phyloP scores from a whole-genome alignment of 1,284 basidiomycete genomes.

The Neolentinus lepideus region DNA sequence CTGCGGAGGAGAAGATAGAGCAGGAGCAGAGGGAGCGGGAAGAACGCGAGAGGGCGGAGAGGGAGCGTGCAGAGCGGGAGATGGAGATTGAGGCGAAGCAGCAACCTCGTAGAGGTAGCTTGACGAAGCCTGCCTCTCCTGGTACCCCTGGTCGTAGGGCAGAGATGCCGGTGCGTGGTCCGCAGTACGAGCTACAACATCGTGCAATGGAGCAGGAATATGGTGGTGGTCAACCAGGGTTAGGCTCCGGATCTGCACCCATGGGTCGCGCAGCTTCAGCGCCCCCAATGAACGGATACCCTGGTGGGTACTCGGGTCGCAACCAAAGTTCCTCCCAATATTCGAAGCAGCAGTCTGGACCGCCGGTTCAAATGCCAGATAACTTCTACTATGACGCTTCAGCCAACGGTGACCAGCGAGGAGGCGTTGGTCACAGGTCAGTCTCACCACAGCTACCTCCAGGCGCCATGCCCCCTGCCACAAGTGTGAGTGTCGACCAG shows the following conservation, averaged over 20 bases:
- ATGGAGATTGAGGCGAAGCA: conserved; percentile 39
- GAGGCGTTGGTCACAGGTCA: conserved; percentile 8
- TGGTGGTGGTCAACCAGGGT: conserved; percentile 26
- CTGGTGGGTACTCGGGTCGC: conserved; percentile 21
- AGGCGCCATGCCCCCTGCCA: conserved; percentile 49
- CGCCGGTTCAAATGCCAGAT: background rate
- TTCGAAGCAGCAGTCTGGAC: background rate
- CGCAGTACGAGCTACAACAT: conserved; percentile 91
- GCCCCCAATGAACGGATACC: conserved; percentile 11
- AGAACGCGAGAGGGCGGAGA: conserved; percentile 9
- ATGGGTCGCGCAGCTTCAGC: conserved; percentile 17
- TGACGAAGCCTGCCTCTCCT: conserved; percentile 45
- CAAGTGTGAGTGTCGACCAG: conserved; percentile 20
- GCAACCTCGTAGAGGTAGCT: conserved; percentile 33
- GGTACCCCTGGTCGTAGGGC: conserved; percentile 63
- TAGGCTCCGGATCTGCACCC: conserved; percentile 13
- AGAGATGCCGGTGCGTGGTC: conserved; percentile 82
- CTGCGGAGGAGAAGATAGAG: background rate
- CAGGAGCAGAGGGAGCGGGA: conserved; percentile 1
- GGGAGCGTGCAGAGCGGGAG: conserved; percentile 34
- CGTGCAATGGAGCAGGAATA: conserved; percentile 88
- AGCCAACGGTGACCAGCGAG: conserved; percentile 14
- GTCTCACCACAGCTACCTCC: conserved; percentile 38
- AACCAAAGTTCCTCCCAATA: conserved; percentile 5
- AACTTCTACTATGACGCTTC: conserved; percentile 25